Percentiles rank a stretch among this genome's conserved stretches.
Conservation (phyloP, 805 yeast genomes). For the Saccharomycopsis babjevae region DNA sequence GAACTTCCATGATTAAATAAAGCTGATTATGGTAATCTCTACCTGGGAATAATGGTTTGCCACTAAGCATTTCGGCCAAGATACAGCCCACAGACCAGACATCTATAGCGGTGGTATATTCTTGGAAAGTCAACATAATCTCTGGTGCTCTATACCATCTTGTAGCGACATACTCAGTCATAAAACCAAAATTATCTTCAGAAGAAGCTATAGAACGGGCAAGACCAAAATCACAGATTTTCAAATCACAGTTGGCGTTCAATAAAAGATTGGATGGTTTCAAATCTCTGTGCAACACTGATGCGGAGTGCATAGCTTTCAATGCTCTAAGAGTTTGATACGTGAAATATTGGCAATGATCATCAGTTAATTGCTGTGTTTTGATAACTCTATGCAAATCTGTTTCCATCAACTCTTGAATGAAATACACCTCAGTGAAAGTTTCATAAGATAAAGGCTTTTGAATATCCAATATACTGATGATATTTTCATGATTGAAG, state of each 20-base stretch:
- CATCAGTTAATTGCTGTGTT: constrained; percentile 48
- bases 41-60: constrained; percentile 66
- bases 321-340: constrained; percentile 65
- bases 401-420: constrained; percentile 72
- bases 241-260: constrained; percentile 62
- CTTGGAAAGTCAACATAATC: constrained; percentile 64
- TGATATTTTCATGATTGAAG: constrained; percentile 66
- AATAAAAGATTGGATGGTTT: constrained; percentile 65
- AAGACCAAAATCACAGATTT: constrained; percentile 71
- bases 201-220: constrained; percentile 47
- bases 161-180: constrained; percentile 78
- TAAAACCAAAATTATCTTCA: constrained; percentile 39
- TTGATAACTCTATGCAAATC: constrained; percentile 57
- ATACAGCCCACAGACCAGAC: constrained; percentile 79
- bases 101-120: constrained; percentile 68
- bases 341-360: constrained; percentile 59
- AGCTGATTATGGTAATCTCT: constrained; percentile 62
- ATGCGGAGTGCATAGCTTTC: constrained; percentile 61
- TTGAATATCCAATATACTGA: constrained; percentile 55
- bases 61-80: constrained; percentile 54
- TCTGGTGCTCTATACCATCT: constrained; percentile 84
- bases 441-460: constrained; percentile 47
- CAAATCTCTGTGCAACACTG: constrained; percentile 66
- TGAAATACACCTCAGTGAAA: constrained; percentile 62
- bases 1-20: constrained; percentile 51